phyloP scores from a whole-genome alignment of 139 green algal genomes.

The Auxenochlorella protothecoides region DNA sequence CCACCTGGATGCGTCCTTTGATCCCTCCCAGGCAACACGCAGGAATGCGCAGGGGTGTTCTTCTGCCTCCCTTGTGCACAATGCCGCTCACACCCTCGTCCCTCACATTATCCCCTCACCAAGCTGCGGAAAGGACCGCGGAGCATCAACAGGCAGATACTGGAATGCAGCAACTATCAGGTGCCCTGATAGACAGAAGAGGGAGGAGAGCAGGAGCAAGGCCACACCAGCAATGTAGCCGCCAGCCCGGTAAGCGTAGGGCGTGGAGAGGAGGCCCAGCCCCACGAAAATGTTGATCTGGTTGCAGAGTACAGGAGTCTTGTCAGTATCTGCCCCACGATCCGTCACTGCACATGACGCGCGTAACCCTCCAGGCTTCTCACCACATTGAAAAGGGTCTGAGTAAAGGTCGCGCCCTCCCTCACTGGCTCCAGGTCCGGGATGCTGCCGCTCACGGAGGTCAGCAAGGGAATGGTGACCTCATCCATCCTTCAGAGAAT shows the following conservation, averaged over 20 bases:
- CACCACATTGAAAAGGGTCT: constrained; percentile 2
- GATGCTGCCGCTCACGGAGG: no score
- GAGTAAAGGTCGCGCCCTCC: neutral
- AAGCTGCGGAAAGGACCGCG: no score
- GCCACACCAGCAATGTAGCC: constrained; percentile 27
- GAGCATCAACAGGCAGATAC: neutral
- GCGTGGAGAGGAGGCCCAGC: constrained; percentile 28
- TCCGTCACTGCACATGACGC: neutral
- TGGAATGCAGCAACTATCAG: constrained; percentile 32
- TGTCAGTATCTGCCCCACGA: neutral
- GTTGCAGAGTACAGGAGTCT: neutral
- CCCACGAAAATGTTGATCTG: constrained; percentile 22
- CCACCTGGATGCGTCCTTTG: no score
- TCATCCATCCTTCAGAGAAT: no score
- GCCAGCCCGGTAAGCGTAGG: constrained; percentile 29
- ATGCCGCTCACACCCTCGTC: no score
- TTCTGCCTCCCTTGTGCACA: no score
- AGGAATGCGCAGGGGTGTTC: no score
- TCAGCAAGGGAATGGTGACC: no score
- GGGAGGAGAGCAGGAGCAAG: constrained; percentile 1
- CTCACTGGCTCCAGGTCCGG: no score
- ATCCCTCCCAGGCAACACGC: no score
- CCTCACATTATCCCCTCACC: no score
- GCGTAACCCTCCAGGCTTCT: neutral
- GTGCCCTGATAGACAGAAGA: constrained; percentile 28